Evolutionary conservation across 208 protist species (phyloP).

Genomic region (Trypanosomatidae sp.): DNA sequence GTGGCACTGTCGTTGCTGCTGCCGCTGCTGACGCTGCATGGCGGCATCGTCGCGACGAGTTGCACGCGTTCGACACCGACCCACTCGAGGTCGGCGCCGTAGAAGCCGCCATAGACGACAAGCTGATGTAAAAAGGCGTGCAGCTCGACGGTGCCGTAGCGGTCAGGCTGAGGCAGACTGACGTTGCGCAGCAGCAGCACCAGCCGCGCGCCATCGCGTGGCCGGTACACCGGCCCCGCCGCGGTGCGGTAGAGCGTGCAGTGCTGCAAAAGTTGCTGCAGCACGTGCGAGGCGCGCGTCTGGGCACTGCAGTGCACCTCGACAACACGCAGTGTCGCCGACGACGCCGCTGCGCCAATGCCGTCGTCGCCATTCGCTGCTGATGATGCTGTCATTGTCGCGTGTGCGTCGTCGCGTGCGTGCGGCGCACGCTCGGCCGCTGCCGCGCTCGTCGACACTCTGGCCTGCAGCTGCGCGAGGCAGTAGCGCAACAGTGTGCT

Average conservation of each 20-base stretch:
- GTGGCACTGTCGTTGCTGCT: no score
- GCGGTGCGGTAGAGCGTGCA: conserved; percentile 81
- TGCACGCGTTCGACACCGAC: conserved; percentile 89
- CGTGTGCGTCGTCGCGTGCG: no score
- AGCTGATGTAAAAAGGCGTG: conserved; percentile 97
- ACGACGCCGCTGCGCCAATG: no score
- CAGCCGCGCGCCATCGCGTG: conserved; percentile 89
- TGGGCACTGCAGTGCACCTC: conserved; percentile 94
- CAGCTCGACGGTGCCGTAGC: conserved; percentile 95
- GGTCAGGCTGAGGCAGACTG: conserved; percentile 96
- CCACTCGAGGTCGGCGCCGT: conserved; percentile 95
- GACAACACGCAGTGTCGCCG: conserved; percentile 35
- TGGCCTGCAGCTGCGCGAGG: no score
- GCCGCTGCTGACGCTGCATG: conserved; percentile 53
- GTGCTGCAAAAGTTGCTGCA: conserved; percentile 92
- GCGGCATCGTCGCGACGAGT: conserved; percentile 91
- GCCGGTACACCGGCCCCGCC: conserved; percentile 86
- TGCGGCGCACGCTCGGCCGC: background rate
- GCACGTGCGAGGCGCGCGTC: conserved; percentile 86
- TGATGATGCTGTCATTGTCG: no score
- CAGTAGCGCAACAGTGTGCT: conserved; percentile 68
- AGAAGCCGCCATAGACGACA: conserved; percentile 93
- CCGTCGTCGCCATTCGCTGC: no score
- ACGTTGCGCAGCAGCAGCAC: conserved; percentile 95
- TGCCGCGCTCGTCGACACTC: background rate